Percentiles rank a stretch among this genome's conserved stretches.
phyloP scores from a whole-genome alignment of 2,329 filamentous ascomycete species.

The Arthrobotrys sphaeroides region DNA sequence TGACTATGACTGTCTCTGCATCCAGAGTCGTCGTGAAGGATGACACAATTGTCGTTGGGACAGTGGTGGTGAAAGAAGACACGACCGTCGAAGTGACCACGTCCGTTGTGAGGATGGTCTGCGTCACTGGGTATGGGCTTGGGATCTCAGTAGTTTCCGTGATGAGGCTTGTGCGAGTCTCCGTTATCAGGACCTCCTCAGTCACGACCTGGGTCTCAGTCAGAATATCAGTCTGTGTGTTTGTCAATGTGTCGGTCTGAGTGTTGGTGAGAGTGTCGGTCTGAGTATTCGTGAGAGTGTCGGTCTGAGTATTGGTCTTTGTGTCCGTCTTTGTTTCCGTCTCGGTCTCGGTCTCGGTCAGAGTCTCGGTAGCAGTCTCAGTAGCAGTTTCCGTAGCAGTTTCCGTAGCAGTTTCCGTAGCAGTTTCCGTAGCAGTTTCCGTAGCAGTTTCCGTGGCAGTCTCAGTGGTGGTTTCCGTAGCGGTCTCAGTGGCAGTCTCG shows the following conservation, averaged over 20 bases:
- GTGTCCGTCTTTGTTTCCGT: constrained; percentile 11
- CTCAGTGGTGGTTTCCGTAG: neutral
- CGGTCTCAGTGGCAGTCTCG: constrained; percentile 15
- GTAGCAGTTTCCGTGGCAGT: constrained; percentile 14
- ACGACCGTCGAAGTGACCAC: constrained; percentile 25
- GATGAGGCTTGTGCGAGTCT: constrained; percentile 34
- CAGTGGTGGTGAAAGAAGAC: constrained; percentile 30
- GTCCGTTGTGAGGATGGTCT: constrained; percentile 39
- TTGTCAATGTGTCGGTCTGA: neutral
- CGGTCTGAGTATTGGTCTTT: neutral
- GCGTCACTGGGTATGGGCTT: constrained; percentile 42
- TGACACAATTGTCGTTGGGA: constrained; percentile 48
- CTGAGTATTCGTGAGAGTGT: neutral
- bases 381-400: constrained; percentile 17
- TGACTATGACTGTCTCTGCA: constrained; percentile 10
- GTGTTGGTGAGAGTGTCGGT: constrained; percentile 17
- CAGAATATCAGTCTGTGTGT: constrained; percentile 14
- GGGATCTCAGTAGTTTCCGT: constrained; percentile 39
- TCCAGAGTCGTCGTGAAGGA: constrained; percentile 40
- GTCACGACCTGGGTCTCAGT: constrained; percentile 15
- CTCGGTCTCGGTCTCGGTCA: neutral
- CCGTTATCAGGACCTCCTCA: constrained; percentile 25
- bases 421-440: neutral
- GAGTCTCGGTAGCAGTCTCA: neutral
- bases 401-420: constrained; percentile 5